Base-by-base conservation (phyloP, 2,329 filamentous ascomycete species). In the Fonsecaea pugnacius region DNA sequence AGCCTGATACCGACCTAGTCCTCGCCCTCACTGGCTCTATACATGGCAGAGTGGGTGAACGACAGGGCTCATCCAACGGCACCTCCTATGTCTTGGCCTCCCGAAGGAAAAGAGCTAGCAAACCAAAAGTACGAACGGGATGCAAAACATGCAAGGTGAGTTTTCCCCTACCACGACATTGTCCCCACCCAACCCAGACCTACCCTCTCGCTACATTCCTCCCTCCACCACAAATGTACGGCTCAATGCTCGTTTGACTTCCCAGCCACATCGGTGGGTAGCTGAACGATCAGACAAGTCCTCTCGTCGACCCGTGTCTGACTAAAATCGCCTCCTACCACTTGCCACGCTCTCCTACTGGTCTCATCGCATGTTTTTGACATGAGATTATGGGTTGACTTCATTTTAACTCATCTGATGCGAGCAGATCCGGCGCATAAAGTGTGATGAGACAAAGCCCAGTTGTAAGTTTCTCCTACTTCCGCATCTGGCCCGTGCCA, bases 381-480 rank as follows among this genome's bases (percentile, higher is more conserved):
- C 50, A 52, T 51, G n/a, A 33, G 16, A 30, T 30, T 6, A 30
- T 30, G 27, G 27, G 27, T 30, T 30, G 27, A 30, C 27, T 30
- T 30, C 27, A 30, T 30, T 30, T 30, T 30, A 30, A 30, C 27
- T 30, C 27, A 30, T 30, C 27, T 30, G 27, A 30, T 30, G 27
- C 27, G 52, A 32, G 48, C 59, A 70, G 70, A 69, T 71, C 62
- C 76, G 78, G 40, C 76, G 78, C 59, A 77, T 80, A 67, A 80
- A 80, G 76, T 80, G 78, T 71, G 78, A 80, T 66, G 78, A 80
- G 70, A 71, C 73, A 58, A 74, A 75, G 63, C 78, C 78, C 30
- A 72, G 68, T 55, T 80, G 78, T 70, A 60, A 64, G 70, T 69
- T 54, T 30, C 38, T 33, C 33, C 33, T 24, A 36, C 51, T 52